Conservation (phyloP, 2,329 filamentous ascomycete species). For the Trichoderma hamatum region DNA sequence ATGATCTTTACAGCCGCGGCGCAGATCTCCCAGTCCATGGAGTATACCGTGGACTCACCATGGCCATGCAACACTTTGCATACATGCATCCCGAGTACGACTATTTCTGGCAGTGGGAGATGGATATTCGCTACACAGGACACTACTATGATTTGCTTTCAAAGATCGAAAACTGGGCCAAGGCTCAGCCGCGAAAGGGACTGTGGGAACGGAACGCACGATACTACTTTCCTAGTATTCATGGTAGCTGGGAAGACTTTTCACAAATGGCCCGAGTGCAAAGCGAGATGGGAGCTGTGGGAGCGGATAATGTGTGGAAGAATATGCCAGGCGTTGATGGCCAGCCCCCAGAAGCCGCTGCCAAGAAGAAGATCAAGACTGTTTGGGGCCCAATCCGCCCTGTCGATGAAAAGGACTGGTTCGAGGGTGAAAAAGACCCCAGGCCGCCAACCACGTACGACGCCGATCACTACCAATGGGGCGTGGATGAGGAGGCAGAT, state of each 20-base stretch:
- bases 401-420: conserved; percentile 67
- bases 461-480: conserved; percentile 82
- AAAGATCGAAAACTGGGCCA: conserved; percentile 70
- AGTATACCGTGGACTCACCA: conserved; percentile 88
- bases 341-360: conserved; percentile 42
- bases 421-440: conserved; percentile 73
- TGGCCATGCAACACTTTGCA: conserved; percentile 94
- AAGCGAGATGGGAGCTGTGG: conserved; percentile 68
- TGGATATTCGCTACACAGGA: conserved; percentile 88
- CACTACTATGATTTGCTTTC: conserved; percentile 79
- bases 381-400: conserved; percentile 86
- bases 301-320: conserved; percentile 69
- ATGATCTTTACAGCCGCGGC: conserved; percentile 70
- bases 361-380: conserved; percentile 57
- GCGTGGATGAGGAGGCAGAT: conserved; percentile 87
- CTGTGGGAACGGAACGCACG: conserved; percentile 79
- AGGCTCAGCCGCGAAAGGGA: conserved; percentile 73
- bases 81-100: conserved; percentile 87
- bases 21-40: conserved; percentile 80
- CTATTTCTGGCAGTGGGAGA: conserved; percentile 94
- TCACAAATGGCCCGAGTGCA: conserved; percentile 73
- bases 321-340: conserved; percentile 49
- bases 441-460: conserved; percentile 70
- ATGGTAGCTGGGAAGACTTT: conserved; percentile 81
- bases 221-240: conserved; percentile 76